Evolutionary conservation across 116 monocot species (phyloP).

Genomic region (Iris pallida): DNA sequence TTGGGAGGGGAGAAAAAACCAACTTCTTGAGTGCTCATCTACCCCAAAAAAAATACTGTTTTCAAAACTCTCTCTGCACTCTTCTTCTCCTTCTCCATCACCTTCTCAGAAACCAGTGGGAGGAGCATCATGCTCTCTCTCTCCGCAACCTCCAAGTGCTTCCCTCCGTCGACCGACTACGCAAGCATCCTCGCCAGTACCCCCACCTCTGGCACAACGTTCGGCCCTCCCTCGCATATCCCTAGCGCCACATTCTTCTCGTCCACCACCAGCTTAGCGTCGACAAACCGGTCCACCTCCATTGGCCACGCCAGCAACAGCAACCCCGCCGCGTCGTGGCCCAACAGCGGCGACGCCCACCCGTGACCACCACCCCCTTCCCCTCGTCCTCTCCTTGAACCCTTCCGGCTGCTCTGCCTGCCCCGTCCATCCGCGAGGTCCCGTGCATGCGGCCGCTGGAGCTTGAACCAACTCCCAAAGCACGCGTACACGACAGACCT

Average conservation of each 20-base stretch:
- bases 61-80: too few species aligned
- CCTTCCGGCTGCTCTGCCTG: background rate
- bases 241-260: constrained; percentile 6
- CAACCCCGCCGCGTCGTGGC: constrained; percentile 17
- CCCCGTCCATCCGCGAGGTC: constrained; percentile 24
- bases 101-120: too few species aligned
- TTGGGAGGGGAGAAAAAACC: too few species aligned
- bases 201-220: constrained; percentile 4
- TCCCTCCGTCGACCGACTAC: constrained; percentile 9
- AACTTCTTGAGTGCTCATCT: too few species aligned
- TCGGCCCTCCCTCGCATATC: constrained; percentile 9
- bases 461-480: constrained; percentile 33
- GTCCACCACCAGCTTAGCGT: constrained; percentile 22
- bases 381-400: constrained; percentile 8
- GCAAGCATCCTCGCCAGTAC: constrained; percentile 13
- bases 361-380: constrained; percentile 27
- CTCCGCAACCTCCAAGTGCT: constrained; percentile 7
- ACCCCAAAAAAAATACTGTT: too few species aligned
- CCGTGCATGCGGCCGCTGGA: background rate
- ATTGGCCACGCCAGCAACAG: constrained; percentile 21
- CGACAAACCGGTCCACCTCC: constrained; percentile 16
- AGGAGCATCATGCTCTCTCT: constrained; percentile 11
- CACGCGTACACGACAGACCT: constrained; percentile 34
- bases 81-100: constrained; percentile 13
- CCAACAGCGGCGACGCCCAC: constrained; percentile 27